phyloP scores from a whole-genome alignment of 2,329 filamentous ascomycete species.

The Curvularia sp. region DNA sequence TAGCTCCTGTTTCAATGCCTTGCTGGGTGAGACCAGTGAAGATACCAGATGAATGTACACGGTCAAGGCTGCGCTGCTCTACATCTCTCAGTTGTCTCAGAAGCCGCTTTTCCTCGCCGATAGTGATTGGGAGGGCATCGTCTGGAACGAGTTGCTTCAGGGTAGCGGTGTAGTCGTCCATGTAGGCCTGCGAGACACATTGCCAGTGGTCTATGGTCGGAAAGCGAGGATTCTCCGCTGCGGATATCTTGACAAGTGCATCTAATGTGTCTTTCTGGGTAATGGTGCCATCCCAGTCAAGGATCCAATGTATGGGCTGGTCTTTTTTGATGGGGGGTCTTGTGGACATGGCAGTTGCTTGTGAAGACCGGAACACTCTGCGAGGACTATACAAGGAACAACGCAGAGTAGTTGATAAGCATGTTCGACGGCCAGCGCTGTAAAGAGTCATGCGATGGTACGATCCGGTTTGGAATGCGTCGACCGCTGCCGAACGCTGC shows the following conservation, averaged over 20 bases:
- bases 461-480: background rate
- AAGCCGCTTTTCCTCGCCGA: slow-evolving; percentile 49
- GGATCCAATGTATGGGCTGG: slow-evolving; percentile 46
- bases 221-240: slow-evolving; percentile 33
- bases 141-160: slow-evolving; percentile 38
- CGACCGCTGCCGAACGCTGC: no score
- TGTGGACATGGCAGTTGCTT: slow-evolving; percentile 22
- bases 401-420: background rate
- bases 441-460: background rate
- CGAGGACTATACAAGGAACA: background rate
- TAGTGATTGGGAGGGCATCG: slow-evolving; percentile 36
- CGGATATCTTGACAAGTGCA: slow-evolving; percentile 51
- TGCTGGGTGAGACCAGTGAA: slow-evolving; percentile 49
- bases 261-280: slow-evolving; percentile 56
- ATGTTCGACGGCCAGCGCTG: background rate
- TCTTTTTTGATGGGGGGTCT: slow-evolving; percentile 1
- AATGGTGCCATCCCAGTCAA: slow-evolving; percentile 60
- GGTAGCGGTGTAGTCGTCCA: slow-evolving; percentile 50
- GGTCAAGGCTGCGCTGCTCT: slow-evolving; percentile 52
- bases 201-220: slow-evolving; percentile 46
- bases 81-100: slow-evolving; percentile 48
- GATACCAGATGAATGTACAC: slow-evolving; percentile 51
- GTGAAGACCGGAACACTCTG: background rate
- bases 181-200: slow-evolving; percentile 51
- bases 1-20: slow-evolving; percentile 40